phyloP scores from a whole-genome alignment of 306 rosid genomes.

The Abrus precatorius region DNA sequence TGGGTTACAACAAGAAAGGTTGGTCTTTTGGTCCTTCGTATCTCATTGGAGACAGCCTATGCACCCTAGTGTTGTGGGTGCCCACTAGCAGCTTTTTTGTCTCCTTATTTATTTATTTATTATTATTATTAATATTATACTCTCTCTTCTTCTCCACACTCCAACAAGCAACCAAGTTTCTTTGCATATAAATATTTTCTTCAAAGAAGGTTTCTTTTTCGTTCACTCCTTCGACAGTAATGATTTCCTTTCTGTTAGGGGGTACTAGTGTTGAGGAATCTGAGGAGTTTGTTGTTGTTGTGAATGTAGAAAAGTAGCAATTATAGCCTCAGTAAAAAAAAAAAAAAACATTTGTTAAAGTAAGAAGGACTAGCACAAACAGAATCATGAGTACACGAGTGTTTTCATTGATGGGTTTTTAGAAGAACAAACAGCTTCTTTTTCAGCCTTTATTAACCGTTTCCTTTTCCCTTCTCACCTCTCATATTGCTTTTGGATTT shows the following conservation, averaged over 20 bases:
- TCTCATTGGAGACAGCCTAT: constrained; percentile 56
- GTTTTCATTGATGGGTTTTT: constrained; percentile 65
- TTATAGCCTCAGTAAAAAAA: constrained; percentile 3
- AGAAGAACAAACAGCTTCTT: constrained; percentile 48
- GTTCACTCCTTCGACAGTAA: constrained; percentile 46
- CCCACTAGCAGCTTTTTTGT: constrained; percentile 60
- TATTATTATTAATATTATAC: constrained; percentile 12
- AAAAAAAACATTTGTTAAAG: constrained; percentile 34
- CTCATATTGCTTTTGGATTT: constrained; percentile 45
- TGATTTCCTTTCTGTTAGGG: constrained; percentile 45
- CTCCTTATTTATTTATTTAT: constrained; percentile 26
- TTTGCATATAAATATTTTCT: constrained; percentile 36
- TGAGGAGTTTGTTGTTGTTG: constrained; percentile 46
- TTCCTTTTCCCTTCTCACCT: constrained; percentile 32
- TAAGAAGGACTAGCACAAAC: constrained; percentile 43
- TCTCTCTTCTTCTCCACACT: constrained; percentile 36
- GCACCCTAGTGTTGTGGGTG: constrained; percentile 48
- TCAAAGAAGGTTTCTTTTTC: constrained; percentile 39
- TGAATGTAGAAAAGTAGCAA: constrained; percentile 49
- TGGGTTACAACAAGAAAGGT: constrained; percentile 58
- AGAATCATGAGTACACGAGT: constrained; percentile 71
- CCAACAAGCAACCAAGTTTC: constrained; percentile 27
- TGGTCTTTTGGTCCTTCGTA: constrained; percentile 52
- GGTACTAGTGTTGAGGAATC: constrained; percentile 51
- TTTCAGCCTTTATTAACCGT: constrained; percentile 46